Evolutionary conservation across 805 yeast species (phyloP), one percentile per base, ranked within the genome.

Genomic region (Hanseniaspora mollemarum): DNA sequence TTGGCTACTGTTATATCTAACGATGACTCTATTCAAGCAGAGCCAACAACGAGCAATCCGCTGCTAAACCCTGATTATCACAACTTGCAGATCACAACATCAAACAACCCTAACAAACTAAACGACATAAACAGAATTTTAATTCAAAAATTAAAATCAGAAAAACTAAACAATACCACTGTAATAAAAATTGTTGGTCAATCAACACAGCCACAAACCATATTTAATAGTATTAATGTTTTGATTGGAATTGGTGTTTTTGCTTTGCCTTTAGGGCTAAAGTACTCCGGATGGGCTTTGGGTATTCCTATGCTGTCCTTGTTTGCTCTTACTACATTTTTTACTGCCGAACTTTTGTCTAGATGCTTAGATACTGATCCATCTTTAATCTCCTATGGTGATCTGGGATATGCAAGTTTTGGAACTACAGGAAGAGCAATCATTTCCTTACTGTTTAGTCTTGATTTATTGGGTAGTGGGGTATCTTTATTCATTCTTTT

Each of bases 361-460:
- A 72, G 75, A 53, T 80, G 94, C 56, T 73, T 87, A 73, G 87
- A 81, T 55, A 81, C 87, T 0, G 92, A 87, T 66, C 80, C 76
- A 15, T 80, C 92, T 0, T 67, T 87, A 49, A 79, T 82, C 71
- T 83, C 95, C 0, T 87, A 87, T 63, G 94, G 95, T 0, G 96
- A 87, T 67, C 71, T 87, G 44, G 94, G 94, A 3, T 81, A 77
- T 58, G 84, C 86, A n/a, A 83, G 88, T 0, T 86, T 81, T 60
- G 95, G 95, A 1, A 69, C 82, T 2, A 70, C 70, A 29, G 94
- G 92, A 2, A 75, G 94, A 58, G 70, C 84, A 3, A 62, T 82
- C 32, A 83, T 87, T 29, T 83, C 94, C 1, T 57, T 80, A 13
- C 60, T 87, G 13, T 87, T 87, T 60, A 80, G 90, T 0, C 57